Base-by-base conservation (phyloP, 345 rosid genomes). In the Passiflora organensis region DNA sequence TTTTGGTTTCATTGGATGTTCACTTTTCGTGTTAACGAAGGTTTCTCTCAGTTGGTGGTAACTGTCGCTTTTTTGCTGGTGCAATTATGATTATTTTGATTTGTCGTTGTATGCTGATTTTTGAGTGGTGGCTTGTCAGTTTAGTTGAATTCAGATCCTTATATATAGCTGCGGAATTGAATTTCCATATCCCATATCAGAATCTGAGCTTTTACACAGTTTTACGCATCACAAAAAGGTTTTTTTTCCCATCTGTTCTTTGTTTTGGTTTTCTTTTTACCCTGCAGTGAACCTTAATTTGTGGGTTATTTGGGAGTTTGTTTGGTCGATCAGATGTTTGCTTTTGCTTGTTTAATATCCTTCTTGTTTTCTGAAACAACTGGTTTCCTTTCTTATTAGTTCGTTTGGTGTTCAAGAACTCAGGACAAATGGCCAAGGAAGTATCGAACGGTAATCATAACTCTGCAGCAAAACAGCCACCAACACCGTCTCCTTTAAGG, bases 401-500 rank as follows among this genome's bases (percentile, higher is more conserved):
- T 60, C 55, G 19, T 25, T 19, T 32, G 66, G 44, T 34, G 9
- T 24, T 59, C 8, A 54, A 69, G 60, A 69, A 53, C 50, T 64
- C 21, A 53, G 34, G 46, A 55, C 60, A 25, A 34, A 76, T 80
- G 85, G 82, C 81, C 1, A 62, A 66, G 61, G 77, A 78, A 63
- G 59, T 41, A 20, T 32, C 79, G 1, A 84, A 84, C 46, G 86
- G 82, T 44, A 68, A 78, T 52, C 77, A 76, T 39, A 62, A 43
- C 50, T 55, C 76, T 22, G 46, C 80, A 45, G 24, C 81, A 25
- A 85, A 71, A 58, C 60, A 81, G 21, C 91, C 91, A 15, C 91
- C 91, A 25, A 59, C 70, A 6, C 91, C 91, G 34, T 85, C 91
- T 48, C 91, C 91, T 54, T 54, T 85, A 58, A 81, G 91, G 60